A percentile compares a stretch with the other conserved stretches of the same genome.
These are phyloP conservation scores for Eucalyptus viminalis DNA, from an alignment of 345 rosid genomes.

Conservation along the genomic window DNA sequence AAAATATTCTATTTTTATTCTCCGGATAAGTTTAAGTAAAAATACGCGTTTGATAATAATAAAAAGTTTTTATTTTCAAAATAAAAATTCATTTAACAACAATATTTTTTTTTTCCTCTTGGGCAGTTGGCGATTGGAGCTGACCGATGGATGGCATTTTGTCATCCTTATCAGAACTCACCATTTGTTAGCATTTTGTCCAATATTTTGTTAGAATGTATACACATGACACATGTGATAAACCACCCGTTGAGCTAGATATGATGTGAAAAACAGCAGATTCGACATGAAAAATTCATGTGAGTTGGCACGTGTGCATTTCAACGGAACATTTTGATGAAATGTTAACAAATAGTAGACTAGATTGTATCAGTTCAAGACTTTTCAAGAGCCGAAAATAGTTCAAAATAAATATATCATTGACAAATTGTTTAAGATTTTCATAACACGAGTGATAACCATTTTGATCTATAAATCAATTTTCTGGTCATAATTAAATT, in stretches of 20 bases:
- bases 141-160: no score
- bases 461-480: fast-evolving
- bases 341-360: fast-evolving
- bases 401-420: fast-evolving
- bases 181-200: fast-evolving
- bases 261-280: fast-evolving
- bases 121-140: fast-evolving
- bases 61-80: no score
- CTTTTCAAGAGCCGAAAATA: fast-evolving
- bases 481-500: fast-evolving
- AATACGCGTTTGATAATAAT: fast-evolving
- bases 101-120: no score
- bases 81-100: no score
- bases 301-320: no score
- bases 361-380: fast-evolving
- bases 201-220: not conserved
- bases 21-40: fast-evolving
- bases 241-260: fast-evolving
- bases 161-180: fast-evolving
- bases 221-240: fast-evolving
- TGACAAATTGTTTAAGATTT: not conserved
- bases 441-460: no score
- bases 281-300: fast-evolving
- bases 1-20: no score
- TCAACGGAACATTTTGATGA: no score